A percentile compares a stretch with the other conserved stretches of the same genome.
phyloP scores from a whole-genome alignment of 306 rosid genomes.

The Castanea mollissima region DNA sequence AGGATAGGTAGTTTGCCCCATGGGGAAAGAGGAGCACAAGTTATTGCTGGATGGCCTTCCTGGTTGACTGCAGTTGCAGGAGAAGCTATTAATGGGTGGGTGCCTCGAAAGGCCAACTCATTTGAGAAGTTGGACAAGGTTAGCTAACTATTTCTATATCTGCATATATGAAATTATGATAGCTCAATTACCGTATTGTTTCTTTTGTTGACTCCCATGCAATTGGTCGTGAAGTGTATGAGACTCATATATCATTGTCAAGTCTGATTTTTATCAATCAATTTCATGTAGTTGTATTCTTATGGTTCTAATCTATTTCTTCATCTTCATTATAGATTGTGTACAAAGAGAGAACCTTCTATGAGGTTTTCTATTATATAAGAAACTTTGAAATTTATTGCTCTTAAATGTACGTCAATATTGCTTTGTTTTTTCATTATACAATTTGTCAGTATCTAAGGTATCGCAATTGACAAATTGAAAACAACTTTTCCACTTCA shows the following conservation, averaged over 20 bases:
- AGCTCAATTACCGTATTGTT: neutral
- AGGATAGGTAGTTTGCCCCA: slow-evolving; percentile 33
- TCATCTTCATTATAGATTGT: neutral
- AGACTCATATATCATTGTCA: neutral
- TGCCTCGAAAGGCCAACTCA: slow-evolving; percentile 78
- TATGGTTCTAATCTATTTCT: neutral
- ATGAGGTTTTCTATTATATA: too few species aligned
- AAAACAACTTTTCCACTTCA: neutral
- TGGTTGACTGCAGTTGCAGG: slow-evolving; percentile 82
- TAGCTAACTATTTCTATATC: slow-evolving; percentile 1
- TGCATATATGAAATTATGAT: neutral
- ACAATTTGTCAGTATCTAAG: neutral
- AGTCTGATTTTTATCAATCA: neutral
- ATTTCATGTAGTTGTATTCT: too few species aligned
- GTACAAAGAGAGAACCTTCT: neutral
- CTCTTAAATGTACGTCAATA: too few species aligned
- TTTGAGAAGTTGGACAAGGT: slow-evolving; percentile 84
- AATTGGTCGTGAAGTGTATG: neutral
- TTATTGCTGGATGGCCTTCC: slow-evolving; percentile 91
- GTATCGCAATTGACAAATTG: neutral
- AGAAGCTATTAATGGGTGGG: slow-evolving; percentile 83
- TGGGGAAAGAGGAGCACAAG: slow-evolving; percentile 66
- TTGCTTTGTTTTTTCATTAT: too few species aligned
- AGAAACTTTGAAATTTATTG: too few species aligned
- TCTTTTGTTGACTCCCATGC: neutral